Base-by-base conservation (phyloP, 23 red algal genomes). In the Agarophyton chilense region DNA sequence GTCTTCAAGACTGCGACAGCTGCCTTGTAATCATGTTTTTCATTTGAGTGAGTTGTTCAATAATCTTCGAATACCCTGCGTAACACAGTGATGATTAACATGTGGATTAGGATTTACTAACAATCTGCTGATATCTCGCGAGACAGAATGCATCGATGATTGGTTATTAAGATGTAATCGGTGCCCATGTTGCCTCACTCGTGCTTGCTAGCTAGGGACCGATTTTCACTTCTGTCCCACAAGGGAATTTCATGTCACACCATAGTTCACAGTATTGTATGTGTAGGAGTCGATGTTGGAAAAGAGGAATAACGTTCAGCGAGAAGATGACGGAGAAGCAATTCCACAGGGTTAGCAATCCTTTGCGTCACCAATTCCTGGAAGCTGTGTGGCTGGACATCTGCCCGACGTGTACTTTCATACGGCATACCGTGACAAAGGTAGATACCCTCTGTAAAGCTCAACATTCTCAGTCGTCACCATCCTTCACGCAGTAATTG, bases 21-120 rank as follows among this genome's bases (percentile, higher is more conserved):
- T 86, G 38, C 61, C 82, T 39, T 86, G 82, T 56, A 67, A 71
- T 39, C 82, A 86, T 86, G 64, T 86, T 12, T 86, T 86, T 40
- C 60, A 86, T 40, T 12, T 22, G 32, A 45, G 82, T 86, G 50
- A 46, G 82, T 86, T 74, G n/a, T 34, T 7, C 19, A 10, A 24
- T 26, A 14, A 1, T 22, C 0, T 41, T 70, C 4, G n/a, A 40
- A 18, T 33, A 33, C 64, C n/a, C 34, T 21, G 13, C 34, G 64
- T 58, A 28, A 28, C 3, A 58, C 51, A 18, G 17, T 54, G 51
- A 58, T 26, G 55, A 29, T 9, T 2, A 25, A 3, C 3, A 2
- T 54, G 55, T n/a, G n/a, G n/a, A n/a, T n/a, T 28, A 58, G 17
- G 38, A 70, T 8, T 42, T 70, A 33, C 64, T 70, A 70, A 70